These are phyloP conservation scores for Pelargonium hybrid DNA, from an alignment of 441 rosid species.

Conservation along the genomic window DNA sequence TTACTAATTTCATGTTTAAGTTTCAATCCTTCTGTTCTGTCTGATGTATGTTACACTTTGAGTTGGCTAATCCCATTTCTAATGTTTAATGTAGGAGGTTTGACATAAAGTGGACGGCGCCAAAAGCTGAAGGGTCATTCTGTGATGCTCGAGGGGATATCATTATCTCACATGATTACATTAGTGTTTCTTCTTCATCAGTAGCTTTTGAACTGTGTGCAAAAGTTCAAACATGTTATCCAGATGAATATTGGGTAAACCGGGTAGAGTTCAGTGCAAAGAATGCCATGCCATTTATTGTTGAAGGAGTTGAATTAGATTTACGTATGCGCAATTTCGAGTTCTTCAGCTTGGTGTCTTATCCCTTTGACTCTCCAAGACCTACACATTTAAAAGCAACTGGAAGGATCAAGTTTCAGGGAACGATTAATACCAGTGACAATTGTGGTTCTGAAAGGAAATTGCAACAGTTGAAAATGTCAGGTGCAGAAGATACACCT, in stretches of 20 bases:
- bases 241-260: constrained; percentile 44
- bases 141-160: constrained; percentile 98
- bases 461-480: constrained; percentile 22
- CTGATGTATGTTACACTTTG: constrained; percentile 10
- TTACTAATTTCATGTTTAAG: constrained; percentile 14
- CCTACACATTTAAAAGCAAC: constrained; percentile 92
- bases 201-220: constrained; percentile 77
- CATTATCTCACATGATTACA: constrained; percentile 76
- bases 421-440: constrained; percentile 44
- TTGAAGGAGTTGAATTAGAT: constrained; percentile 94
- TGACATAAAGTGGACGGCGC: constrained; percentile 94
- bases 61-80: constrained; percentile 19
- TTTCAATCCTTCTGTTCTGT: constrained; percentile 5
- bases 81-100: constrained; percentile 60
- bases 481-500: constrained; percentile 24
- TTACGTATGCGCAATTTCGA: constrained; percentile 95
- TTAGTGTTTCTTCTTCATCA: constrained; percentile 75
- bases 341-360: constrained; percentile 83
- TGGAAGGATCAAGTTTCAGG: constrained; percentile 85
- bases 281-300: constrained; percentile 49
- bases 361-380: constrained; percentile 95
- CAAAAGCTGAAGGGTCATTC: constrained; percentile 97
- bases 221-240: constrained; percentile 73
- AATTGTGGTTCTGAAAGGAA: constrained; percentile 25
- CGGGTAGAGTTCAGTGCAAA: constrained; percentile 32